These are phyloP conservation scores for Serendipita indica DNA, from an alignment of 768 basidiomycete genomes.

Conservation along the genomic window DNA sequence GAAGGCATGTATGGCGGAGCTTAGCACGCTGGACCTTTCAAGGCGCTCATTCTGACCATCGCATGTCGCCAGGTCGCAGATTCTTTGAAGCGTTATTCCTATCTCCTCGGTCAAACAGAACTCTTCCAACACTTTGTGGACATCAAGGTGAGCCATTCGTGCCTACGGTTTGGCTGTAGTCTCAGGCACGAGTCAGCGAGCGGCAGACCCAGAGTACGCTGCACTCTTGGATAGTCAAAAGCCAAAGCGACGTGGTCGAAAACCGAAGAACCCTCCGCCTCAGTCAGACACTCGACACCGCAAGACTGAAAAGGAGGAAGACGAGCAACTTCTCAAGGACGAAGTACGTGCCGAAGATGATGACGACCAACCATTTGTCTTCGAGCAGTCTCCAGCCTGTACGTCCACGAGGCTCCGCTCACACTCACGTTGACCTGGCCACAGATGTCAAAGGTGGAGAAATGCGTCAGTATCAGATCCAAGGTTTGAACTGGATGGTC, in stretches of 20 bases:
- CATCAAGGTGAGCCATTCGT: constrained; percentile 53
- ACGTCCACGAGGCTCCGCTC: constrained; percentile 14
- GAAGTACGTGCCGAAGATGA: constrained; percentile 66
- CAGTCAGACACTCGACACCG: constrained; percentile 48
- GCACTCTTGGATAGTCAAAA: constrained; percentile 78
- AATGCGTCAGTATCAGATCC: constrained; percentile 91
- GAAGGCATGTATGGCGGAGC: constrained; percentile 36
- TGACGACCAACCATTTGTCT: constrained; percentile 83
- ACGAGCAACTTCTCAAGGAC: constrained; percentile 85
- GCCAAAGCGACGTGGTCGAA: constrained; percentile 70
- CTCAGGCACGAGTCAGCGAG: constrained; percentile 34
- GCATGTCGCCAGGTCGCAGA: constrained; percentile 58
- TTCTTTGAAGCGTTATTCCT: constrained; percentile 91
- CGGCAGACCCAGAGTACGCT: constrained; percentile 87
- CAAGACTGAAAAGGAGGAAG: constrained; percentile 97
- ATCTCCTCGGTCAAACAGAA: constrained; percentile 95
- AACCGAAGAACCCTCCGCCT: constrained; percentile 22
- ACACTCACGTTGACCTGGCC: not conserved
- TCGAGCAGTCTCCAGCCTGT: constrained; percentile 91
- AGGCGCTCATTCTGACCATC: constrained; percentile 11
- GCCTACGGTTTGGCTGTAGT: not conserved
- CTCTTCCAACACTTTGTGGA: constrained; percentile 97
- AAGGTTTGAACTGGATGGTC: constrained; percentile 96
- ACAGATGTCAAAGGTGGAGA: constrained; percentile 67
- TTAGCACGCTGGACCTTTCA: not conserved